A percentile compares a stretch with the other conserved stretches of the same genome.
These are phyloP conservation scores for Macrophomina pseudophaseolina DNA, from an alignment of 2,329 filamentous ascomycete species.

Conservation along the genomic window DNA sequence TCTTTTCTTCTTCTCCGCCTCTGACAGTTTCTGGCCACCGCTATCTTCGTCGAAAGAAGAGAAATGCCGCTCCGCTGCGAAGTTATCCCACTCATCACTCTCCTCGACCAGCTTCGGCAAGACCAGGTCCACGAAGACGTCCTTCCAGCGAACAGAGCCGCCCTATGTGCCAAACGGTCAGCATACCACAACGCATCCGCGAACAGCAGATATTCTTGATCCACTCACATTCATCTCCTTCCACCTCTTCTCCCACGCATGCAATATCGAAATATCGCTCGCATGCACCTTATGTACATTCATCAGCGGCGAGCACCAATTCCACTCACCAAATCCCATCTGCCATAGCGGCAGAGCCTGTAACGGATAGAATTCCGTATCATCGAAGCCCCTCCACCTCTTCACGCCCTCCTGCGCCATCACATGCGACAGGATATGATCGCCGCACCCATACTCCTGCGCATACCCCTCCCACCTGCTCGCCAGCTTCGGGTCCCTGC, in stretches of 20 bases:
- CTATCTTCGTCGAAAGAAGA: constrained; percentile 27
- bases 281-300: constrained; percentile 44
- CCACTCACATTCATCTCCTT: constrained; percentile 1
- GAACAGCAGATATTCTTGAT: too few species aligned
- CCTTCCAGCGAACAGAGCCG: constrained; percentile 39
- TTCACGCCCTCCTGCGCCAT: constrained; percentile 42
- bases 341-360: constrained; percentile 25
- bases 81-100: constrained; percentile 41
- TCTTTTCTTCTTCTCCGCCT: background rate
- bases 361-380: constrained; percentile 48
- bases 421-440: constrained; percentile 45
- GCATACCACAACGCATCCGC: background rate
- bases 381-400: constrained; percentile 33
- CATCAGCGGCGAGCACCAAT: constrained; percentile 52
- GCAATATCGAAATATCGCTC: constrained; percentile 37
- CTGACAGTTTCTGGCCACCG: background rate
- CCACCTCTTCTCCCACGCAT: constrained; percentile 37
- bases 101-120: constrained; percentile 36
- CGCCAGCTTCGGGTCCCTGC: constrained; percentile 41
- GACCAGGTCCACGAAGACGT: constrained; percentile 38
- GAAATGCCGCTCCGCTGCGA: constrained; percentile 38
- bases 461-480: constrained; percentile 42
- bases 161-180: background rate
- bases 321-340: constrained; percentile 44
- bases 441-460: constrained; percentile 41